Conservation (phyloP, 495 filamentous ascomycete species). For the Staphylotrichum tortipilum region DNA sequence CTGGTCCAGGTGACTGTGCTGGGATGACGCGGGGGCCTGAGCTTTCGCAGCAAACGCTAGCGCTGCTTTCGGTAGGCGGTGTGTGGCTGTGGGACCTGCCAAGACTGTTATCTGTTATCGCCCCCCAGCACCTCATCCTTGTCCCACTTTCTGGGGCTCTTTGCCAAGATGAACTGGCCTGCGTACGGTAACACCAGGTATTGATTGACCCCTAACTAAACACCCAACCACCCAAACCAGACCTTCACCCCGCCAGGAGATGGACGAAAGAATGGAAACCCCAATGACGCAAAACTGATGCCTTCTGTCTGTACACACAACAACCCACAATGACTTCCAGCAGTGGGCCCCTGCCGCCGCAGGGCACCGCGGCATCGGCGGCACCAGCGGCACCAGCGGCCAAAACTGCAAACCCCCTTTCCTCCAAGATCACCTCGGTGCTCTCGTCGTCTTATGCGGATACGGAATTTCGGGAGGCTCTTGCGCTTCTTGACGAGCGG, state of each 20-base stretch:
- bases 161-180: too few species aligned
- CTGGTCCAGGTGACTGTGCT: conserved; percentile 17
- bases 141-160: too few species aligned
- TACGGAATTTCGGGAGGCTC: conserved; percentile 79
- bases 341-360: conserved; percentile 11
- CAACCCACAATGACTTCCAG: conserved; percentile 6
- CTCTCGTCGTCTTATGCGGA: conserved; percentile 90
- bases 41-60: background rate
- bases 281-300: background rate
- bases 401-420: conserved; percentile 21
- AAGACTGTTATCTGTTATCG: conserved; percentile 6
- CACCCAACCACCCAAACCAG: too few species aligned
- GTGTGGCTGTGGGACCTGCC: background rate
- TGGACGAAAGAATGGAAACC: too few species aligned
- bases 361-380: conserved; percentile 5
- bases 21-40: conserved; percentile 17
- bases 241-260: too few species aligned
- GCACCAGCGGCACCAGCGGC: conserved; percentile 3
- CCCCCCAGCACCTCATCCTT: too few species aligned
- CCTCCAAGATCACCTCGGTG: conserved; percentile 65
- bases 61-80: conserved; percentile 14
- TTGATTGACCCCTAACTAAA: too few species aligned
- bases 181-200: too few species aligned
- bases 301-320: background rate
- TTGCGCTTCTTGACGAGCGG: conserved; percentile 65